Evolutionary conservation across 2,329 filamentous ascomycete genomes (phyloP).

Genomic region (Pleurostoma richardsiae): DNA sequence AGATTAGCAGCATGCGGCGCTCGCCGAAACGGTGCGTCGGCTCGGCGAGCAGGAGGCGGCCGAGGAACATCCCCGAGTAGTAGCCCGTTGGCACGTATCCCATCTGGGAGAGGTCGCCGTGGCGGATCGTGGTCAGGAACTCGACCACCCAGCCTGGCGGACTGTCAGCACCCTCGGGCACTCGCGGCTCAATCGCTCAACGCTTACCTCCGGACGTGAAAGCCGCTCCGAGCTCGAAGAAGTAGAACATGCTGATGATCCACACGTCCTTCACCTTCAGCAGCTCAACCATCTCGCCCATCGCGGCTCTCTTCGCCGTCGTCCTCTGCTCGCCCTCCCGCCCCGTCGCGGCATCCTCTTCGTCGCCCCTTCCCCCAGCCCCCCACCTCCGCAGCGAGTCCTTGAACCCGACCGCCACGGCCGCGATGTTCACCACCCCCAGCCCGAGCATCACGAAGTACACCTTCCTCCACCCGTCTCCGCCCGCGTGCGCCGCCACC

Average conservation of each 20-base stretch:
- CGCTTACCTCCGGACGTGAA: constrained; percentile 42
- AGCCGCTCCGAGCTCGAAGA: constrained; percentile 53
- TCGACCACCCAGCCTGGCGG: constrained; percentile 54
- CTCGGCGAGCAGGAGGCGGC: constrained; percentile 51
- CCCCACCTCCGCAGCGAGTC: constrained; percentile 29
- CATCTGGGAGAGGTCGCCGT: constrained; percentile 49
- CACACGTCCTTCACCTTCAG: constrained; percentile 41
- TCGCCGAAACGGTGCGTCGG: constrained; percentile 55
- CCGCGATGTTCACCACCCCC: constrained; percentile 41
- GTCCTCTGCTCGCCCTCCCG: constrained; percentile 23
- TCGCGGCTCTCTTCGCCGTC: constrained; percentile 35
- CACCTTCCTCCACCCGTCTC: constrained; percentile 44
- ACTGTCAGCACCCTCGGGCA: no score
- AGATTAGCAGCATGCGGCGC: constrained; percentile 50
- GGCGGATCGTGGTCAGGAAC: constrained; percentile 55
- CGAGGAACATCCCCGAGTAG: constrained; percentile 52
- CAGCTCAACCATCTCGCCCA: constrained; percentile 20
- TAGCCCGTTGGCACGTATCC: constrained; percentile 60
- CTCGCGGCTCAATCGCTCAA: not conserved
- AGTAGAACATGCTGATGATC: constrained; percentile 58
- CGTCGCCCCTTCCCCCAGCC: not conserved
- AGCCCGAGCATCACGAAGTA: constrained; percentile 51
- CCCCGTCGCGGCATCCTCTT: constrained; percentile 5
- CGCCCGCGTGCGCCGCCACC: constrained; percentile 32
- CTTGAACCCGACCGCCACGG: constrained; percentile 43